A percentile compares a stretch with the other conserved stretches of the same genome.
These are phyloP conservation scores for Cicer arietinum DNA, from an alignment of 306 rosid species.

Conservation along the genomic window DNA sequence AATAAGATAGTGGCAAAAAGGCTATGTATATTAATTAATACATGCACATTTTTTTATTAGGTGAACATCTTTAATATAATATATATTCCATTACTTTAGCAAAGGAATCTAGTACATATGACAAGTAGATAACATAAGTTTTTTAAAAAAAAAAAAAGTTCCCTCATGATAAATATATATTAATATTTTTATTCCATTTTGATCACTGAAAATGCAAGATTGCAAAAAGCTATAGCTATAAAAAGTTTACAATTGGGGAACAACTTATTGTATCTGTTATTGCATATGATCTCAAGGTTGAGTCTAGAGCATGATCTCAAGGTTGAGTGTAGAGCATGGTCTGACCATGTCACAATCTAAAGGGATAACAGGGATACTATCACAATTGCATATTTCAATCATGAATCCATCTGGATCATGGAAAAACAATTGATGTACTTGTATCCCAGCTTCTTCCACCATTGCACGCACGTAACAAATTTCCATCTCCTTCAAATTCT, in stretches of 20 bases:
- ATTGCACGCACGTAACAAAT: constrained; percentile 58
- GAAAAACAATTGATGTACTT: constrained; percentile 81
- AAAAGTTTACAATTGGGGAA: constrained; percentile 21
- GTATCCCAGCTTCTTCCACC: constrained; percentile 87
- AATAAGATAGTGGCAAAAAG: too few species aligned
- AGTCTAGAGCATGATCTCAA: constrained; percentile 41
- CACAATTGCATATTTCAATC: constrained; percentile 96
- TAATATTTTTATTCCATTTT: background rate
- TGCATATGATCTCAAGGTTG: constrained; percentile 41
- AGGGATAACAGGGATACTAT: constrained; percentile 81
- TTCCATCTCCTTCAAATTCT: constrained; percentile 83
- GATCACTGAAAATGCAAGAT: background rate
- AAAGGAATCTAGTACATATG: background rate
- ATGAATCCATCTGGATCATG: constrained; percentile 98
- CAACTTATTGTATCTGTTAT: constrained; percentile 43
- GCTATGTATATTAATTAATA: too few species aligned
- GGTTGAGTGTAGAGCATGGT: constrained; percentile 48
- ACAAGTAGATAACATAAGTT: background rate
- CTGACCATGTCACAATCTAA: constrained; percentile 45
- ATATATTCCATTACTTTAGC: constrained; percentile 17
- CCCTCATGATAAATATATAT: background rate
- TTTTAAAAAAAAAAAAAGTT: background rate
- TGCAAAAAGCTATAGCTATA: background rate
- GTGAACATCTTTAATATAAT: background rate
- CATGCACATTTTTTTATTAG: too few species aligned